Evolutionary conservation across 306 rosid genomes (phyloP).

Genomic region (Datisca glomerata): DNA sequence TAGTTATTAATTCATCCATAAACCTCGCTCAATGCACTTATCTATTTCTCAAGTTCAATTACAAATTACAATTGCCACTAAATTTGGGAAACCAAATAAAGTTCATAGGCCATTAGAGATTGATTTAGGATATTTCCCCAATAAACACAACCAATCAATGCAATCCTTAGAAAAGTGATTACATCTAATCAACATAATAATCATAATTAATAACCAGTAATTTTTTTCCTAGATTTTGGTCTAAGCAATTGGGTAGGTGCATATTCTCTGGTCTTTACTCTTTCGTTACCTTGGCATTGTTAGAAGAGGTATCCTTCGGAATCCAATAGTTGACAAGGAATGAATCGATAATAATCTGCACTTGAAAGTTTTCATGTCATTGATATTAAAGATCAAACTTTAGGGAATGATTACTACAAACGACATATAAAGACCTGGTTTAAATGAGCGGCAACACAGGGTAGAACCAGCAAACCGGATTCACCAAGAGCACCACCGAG

Average conservation of each 20-base stretch:
- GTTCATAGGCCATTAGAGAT: no score
- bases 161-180: neutral
- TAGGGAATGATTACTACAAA: neutral
- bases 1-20: no score
- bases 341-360: slow-evolving; percentile 12
- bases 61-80: no score
- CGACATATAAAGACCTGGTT: slow-evolving; percentile 46
- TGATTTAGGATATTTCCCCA: no score
- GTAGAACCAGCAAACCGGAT: slow-evolving; percentile 84
- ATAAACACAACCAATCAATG: neutral
- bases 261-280: neutral
- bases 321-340: slow-evolving; percentile 11
- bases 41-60: no score
- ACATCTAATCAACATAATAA: neutral
- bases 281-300: slow-evolving; percentile 1
- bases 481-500: slow-evolving; percentile 78
- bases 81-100: no score
- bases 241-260: no score
- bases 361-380: slow-evolving; percentile 2
- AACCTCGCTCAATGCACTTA: no score
- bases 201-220: neutral
- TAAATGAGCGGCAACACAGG: slow-evolving; percentile 90
- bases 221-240: no score
- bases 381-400: neutral
- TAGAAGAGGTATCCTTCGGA: neutral